phyloP scores from a whole-genome alignment of 345 rosid genomes.

The Camelina sativa region DNA sequence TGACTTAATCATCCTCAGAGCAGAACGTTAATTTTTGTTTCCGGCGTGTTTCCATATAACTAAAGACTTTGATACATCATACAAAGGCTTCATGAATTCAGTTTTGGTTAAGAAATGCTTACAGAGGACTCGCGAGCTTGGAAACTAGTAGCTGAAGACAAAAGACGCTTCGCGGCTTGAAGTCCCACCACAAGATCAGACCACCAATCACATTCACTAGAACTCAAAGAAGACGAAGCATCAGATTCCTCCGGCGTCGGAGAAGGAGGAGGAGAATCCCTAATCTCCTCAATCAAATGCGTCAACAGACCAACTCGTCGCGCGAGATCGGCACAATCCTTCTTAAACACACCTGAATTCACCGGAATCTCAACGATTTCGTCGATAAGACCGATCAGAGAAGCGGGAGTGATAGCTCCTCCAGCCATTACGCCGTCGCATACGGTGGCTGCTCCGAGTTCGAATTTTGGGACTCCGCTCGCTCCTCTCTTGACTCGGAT shows the following conservation, averaged over 20 bases:
- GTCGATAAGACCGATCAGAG: constrained; percentile 35
- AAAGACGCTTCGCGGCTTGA: constrained; percentile 61
- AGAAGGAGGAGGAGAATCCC: constrained; percentile 44
- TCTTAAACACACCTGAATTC: constrained; percentile 51
- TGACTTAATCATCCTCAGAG: too few relatives aligned
- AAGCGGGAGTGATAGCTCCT: constrained; percentile 36
- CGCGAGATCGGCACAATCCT: constrained; percentile 81
- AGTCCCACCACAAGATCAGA: constrained; percentile 69
- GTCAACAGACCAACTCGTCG: constrained; percentile 71
- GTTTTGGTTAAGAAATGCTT: constrained; percentile 42
- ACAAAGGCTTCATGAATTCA: neutral
- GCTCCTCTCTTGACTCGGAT: constrained; percentile 24
- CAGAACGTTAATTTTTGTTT: too few relatives aligned
- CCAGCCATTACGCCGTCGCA: constrained; percentile 35
- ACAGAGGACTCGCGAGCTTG: constrained; percentile 56
- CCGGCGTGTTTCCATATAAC: too few relatives aligned
- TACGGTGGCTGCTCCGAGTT: neutral
- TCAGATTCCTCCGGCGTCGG: constrained; percentile 30
- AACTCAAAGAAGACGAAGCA: constrained; percentile 30
- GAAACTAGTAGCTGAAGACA: constrained; percentile 51
- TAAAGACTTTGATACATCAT: too few relatives aligned
- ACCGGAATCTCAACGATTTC: constrained; percentile 34
- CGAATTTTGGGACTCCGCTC: neutral
- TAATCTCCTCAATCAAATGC: constrained; percentile 83
- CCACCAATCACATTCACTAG: constrained; percentile 54